A percentile compares a stretch with the other conserved stretches of the same genome.
These are phyloP conservation scores for Lathyrus oleraceus DNA, from an alignment of 306 rosid species.

Conservation along the genomic window DNA sequence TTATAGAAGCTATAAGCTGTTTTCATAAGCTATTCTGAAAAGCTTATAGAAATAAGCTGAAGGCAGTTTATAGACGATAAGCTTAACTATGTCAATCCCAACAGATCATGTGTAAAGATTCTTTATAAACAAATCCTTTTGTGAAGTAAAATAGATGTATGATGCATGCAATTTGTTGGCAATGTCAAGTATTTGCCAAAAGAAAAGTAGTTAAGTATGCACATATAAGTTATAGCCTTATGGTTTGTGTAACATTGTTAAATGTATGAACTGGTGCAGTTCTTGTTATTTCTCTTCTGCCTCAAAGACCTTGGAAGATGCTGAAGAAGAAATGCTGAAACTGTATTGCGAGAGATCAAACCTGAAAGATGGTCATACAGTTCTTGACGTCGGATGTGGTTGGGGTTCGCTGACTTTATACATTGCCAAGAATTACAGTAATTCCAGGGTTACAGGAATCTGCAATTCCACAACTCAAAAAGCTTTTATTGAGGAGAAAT, in stretches of 20 bases:
- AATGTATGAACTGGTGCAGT: constrained; percentile 48
- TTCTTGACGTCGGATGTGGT: constrained; percentile 91
- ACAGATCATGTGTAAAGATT: neutral
- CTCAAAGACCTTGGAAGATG: constrained; percentile 69
- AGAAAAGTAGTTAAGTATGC: neutral
- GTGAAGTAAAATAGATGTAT: neutral
- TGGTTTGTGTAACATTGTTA: constrained; percentile 6
- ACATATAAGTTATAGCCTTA: neutral
- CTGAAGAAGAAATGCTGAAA: constrained; percentile 82
- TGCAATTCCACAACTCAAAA: constrained; percentile 88
- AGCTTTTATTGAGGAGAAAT: constrained; percentile 61
- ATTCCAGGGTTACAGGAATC: constrained; percentile 78
- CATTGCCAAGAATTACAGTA: constrained; percentile 70
- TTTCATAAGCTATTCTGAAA: neutral
- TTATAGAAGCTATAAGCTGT: neutral
- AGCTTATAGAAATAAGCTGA: neutral
- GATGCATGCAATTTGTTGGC: neutral
- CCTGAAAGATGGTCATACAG: constrained; percentile 68
- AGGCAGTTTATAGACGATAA: too few relatives aligned
- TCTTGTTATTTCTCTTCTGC: constrained; percentile 72
- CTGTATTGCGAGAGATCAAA: constrained; percentile 70
- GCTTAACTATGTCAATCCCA: neutral
- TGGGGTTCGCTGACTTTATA: constrained; percentile 86
- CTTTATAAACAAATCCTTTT: neutral
- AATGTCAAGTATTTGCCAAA: neutral